Evolutionary conservation across 495 filamentous ascomycete genomes (phyloP).

Genomic region (Pseudevernia furfuracea): DNA sequence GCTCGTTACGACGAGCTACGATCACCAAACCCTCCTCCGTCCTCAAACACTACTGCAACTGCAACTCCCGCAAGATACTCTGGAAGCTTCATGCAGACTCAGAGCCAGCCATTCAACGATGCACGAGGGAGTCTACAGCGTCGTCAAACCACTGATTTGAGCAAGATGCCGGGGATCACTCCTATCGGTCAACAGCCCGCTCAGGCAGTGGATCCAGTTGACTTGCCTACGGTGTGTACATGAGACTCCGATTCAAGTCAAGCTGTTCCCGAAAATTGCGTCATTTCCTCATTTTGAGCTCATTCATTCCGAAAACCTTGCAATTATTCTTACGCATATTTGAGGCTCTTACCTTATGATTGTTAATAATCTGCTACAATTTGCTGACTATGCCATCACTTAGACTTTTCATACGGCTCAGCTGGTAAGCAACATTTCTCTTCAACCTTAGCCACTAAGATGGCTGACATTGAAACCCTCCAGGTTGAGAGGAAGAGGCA

Average conservation of each 20-base stretch:
- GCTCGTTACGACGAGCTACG: constrained; percentile 69
- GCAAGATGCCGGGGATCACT: constrained; percentile 73
- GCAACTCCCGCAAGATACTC: constrained; percentile 59
- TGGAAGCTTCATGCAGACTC: constrained; percentile 45
- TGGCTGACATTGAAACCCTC: constrained; percentile 27
- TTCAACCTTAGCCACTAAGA: constrained; percentile 6
- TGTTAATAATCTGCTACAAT: constrained; percentile 9
- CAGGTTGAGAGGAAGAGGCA: constrained; percentile 89
- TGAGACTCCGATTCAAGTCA: constrained; percentile 5
- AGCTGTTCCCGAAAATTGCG: background rate
- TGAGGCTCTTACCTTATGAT: background rate
- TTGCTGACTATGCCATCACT: constrained; percentile 13
- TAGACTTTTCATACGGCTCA: constrained; percentile 40
- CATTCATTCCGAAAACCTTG: background rate
- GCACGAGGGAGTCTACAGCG: constrained; percentile 69
- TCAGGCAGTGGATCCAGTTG: constrained; percentile 48
- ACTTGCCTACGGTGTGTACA: constrained; percentile 46
- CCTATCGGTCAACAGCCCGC: constrained; percentile 57
- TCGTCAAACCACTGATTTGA: constrained; percentile 88
- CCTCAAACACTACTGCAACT: constrained; percentile 61
- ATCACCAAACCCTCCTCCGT: constrained; percentile 64
- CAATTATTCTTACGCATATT: background rate
- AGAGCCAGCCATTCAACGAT: constrained; percentile 51
- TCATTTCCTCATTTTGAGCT: background rate
- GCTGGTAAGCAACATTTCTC: constrained; percentile 32